These are phyloP conservation scores for Populus trichocarpa DNA, from an alignment of 441 rosid species.

Conservation along the genomic window DNA sequence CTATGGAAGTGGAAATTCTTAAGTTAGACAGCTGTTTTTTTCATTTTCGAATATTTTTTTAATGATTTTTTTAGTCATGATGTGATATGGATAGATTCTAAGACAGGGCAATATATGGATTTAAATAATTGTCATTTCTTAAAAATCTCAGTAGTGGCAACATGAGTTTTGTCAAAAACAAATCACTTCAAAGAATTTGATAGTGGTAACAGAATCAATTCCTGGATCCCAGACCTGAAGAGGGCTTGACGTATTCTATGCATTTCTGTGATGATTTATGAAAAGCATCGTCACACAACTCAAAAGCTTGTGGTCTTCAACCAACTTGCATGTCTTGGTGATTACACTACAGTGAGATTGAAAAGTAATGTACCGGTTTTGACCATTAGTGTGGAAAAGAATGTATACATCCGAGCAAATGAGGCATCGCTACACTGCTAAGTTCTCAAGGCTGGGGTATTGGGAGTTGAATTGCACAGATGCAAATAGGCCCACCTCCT, in stretches of 20 bases:
- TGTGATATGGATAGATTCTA: not conserved
- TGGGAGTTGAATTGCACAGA: no score
- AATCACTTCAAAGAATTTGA: not conserved
- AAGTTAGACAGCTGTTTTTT: conserved; percentile 10
- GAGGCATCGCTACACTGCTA: no score
- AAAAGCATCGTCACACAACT: not conserved
- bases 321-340: not conserved
- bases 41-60: not conserved
- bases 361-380: no score
- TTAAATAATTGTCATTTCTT: not conserved
- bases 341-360: not conserved
- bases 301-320: not conserved
- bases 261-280: not conserved
- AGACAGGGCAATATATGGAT: not conserved
- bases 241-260: not conserved
- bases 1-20: not conserved
- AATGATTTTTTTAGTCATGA: not conserved
- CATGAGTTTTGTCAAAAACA: not conserved
- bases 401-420: no score
- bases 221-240: not conserved
- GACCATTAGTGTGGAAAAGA: not conserved
- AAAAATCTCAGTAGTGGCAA: not conserved
- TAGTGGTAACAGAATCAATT: not conserved
- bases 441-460: no score
- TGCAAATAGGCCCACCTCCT: no score